Evolutionary conservation across 2,329 filamentous ascomycete species (phyloP), one percentile per base, ranked within the genome.

Genomic region (Talaromyces amestolkiae): DNA sequence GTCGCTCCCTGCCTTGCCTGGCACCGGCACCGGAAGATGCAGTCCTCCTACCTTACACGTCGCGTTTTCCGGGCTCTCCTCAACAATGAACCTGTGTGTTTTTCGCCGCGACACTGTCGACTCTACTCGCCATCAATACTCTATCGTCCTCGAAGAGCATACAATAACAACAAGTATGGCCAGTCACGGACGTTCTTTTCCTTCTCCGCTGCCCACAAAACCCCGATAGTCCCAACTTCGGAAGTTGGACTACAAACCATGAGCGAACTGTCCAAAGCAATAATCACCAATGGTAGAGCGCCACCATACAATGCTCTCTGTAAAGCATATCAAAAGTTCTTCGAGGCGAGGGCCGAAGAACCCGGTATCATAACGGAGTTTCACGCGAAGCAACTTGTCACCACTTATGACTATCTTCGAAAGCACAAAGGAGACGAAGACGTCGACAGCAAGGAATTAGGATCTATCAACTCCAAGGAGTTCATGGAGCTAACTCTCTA

Each of bases 181-280:
- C 72, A 73, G 53, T 71, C 71, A 61, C 73, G 76, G 51, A 70
- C 66, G 8, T 65, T 78, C 19, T 78, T 78, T 64, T 71, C 75
- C 15, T 77, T 77, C 61, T 72, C 70, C 43, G 62, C 70, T 59
- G 53, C 79, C 86, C 3, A 84, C 87, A 77, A 88, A 51, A 89
- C 87, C 74, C 82, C 86, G 24, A 82, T 88, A 88, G 72, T 90
- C 87, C 75, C 76, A 2, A 51, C 27, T 13, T 66, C 60, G 19
- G 76, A 78, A 59, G 71, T 72, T 0, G 93, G 92, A 62, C 86
- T 93, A 72, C 86, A 87, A 69, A 85, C 84, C 17, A 86, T 97
- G 79, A 85, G 91, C 71, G 85, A 91, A 66, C 85, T 92, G 75
- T 81, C 85, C 61, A 86, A 86, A 69, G 85, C 87, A 67, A 80